phyloP scores from a whole-genome alignment of 2,329 filamentous ascomycete species.

The Botrytis deweyae region DNA sequence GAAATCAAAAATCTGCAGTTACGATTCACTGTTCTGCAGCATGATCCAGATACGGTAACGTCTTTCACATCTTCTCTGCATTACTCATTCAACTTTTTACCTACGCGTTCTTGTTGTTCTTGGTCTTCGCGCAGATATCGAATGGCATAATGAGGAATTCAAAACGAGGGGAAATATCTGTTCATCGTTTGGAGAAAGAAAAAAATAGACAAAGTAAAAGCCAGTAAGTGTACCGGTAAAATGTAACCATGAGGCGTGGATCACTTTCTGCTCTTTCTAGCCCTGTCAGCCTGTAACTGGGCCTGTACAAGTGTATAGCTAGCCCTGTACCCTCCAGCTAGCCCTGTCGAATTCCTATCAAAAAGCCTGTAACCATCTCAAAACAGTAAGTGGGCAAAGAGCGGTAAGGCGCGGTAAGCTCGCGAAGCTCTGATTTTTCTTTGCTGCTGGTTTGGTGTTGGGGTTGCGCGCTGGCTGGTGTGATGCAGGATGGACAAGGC shows the following conservation, averaged over 20 bases:
- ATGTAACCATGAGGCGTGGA: constrained; percentile 3
- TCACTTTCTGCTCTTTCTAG: neutral
- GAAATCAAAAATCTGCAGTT: neutral
- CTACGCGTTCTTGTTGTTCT: neutral
- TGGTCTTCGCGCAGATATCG: neutral
- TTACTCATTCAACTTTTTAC: neutral
- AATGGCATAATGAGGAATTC: neutral
- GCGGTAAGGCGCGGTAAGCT: constrained; percentile 9
- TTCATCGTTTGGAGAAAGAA: neutral
- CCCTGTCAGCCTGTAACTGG: neutral
- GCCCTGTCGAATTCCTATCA: neutral
- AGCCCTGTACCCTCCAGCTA: neutral
- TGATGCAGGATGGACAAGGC: neutral
- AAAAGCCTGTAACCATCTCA: neutral
- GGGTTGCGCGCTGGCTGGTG: constrained; percentile 8
- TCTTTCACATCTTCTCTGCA: neutral
- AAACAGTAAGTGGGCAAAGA: constrained; percentile 7
- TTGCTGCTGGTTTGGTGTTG: neutral
- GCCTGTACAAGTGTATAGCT: constrained; percentile 1
- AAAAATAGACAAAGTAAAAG: neutral
- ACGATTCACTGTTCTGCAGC: neutral
- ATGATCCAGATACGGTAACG: neutral
- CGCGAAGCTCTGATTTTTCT: neutral
- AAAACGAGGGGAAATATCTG: neutral
- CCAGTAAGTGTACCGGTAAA: constrained; percentile 4